phyloP scores from a whole-genome alignment of 352 stramenopile genomes.

The Paralagenidium karlingii region DNA sequence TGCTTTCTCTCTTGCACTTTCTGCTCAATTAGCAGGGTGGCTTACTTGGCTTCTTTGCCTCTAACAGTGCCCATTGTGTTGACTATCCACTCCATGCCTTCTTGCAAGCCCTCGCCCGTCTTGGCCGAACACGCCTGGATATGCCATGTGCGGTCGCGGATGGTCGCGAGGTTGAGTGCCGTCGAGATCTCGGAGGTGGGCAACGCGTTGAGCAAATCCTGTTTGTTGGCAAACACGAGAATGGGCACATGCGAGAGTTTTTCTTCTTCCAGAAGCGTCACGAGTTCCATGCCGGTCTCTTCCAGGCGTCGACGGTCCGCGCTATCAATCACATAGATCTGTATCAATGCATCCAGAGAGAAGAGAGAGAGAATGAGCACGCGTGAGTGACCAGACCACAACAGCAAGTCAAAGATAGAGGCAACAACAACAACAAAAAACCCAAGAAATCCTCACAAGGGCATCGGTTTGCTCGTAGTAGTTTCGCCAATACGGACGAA shows the following conservation, averaged over 20 bases:
- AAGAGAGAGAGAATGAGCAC: constrained; percentile 1
- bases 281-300: constrained; percentile 88
- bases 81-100: constrained; percentile 83
- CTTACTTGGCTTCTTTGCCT: constrained; percentile 60
- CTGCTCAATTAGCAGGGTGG: no score
- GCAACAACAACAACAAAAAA: neutral
- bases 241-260: constrained; percentile 89
- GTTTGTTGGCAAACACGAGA: constrained; percentile 95
- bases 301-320: constrained; percentile 86
- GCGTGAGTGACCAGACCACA: neutral
- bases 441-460: constrained; percentile 22
- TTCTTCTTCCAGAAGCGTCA: constrained; percentile 89
- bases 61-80: constrained; percentile 49
- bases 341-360: neutral
- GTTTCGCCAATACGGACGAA: constrained; percentile 99
- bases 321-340: constrained; percentile 94
- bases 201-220: constrained; percentile 90
- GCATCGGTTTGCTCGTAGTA: constrained; percentile 98
- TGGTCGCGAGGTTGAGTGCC: constrained; percentile 78
- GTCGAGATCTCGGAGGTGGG: constrained; percentile 85
- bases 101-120: constrained; percentile 81
- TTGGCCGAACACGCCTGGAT: constrained; percentile 87
- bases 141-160: constrained; percentile 83
- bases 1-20: no score
- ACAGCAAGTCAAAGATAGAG: neutral